phyloP scores from a whole-genome alignment of 2,329 filamentous ascomycete species.

The Pyricularia sp. region DNA sequence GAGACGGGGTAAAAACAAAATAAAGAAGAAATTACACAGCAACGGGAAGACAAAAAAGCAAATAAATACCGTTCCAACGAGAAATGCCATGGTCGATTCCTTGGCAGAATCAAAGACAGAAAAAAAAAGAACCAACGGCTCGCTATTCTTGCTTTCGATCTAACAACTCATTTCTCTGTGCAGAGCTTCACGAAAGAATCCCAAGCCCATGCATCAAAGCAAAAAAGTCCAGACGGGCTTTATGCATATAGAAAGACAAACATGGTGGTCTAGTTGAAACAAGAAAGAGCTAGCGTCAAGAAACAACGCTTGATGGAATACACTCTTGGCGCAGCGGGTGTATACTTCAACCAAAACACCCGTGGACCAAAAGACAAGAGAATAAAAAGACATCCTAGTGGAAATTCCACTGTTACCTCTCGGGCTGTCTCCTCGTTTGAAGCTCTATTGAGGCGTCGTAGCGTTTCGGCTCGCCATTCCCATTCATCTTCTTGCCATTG shows the following conservation, averaged over 20 bases:
- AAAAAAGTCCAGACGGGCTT: background rate
- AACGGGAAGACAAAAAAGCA: background rate
- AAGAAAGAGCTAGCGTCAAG: background rate
- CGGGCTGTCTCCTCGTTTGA: slow-evolving; percentile 34
- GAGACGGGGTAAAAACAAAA: background rate
- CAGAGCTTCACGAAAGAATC: background rate
- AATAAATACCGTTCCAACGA: background rate
- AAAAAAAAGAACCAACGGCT: background rate
- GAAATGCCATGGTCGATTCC: background rate
- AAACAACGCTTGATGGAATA: background rate
- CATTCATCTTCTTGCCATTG: slow-evolving; percentile 10
- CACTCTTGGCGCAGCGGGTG: background rate
- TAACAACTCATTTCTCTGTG: background rate
- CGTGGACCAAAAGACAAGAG: background rate
- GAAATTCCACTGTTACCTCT: slow-evolving; percentile 15
- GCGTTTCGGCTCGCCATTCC: slow-evolving; percentile 21
- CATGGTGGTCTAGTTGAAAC: background rate
- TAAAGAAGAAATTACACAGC: background rate
- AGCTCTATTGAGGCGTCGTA: slow-evolving; percentile 31
- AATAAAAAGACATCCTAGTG: background rate
- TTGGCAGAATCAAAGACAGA: background rate
- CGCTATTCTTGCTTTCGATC: background rate
- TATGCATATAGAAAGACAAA: background rate
- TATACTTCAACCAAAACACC: background rate
- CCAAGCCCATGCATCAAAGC: background rate